Evolutionary conservation across 768 basidiomycete species (phyloP), one percentile per base, ranked within the genome.

Genomic region (Mrakia blollopis): DNA sequence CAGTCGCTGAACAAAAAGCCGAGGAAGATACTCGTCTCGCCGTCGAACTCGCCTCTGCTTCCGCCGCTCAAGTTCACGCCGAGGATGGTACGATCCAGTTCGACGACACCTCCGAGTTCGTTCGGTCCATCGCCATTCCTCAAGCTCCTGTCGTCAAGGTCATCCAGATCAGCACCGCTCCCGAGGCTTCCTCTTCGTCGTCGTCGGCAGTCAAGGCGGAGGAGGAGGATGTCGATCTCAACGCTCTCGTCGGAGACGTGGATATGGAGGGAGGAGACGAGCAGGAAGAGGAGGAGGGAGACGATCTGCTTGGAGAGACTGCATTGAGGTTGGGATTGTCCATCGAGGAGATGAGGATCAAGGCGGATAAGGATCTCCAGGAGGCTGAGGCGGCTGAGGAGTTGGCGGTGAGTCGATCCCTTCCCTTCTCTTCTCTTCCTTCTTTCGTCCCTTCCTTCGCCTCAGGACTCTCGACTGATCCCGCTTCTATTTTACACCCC

Each of bases 61-160:
- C 72, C 16, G 77, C 77, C 11, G 77, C 73, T 77, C 87, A 88
- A 63, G 83, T 85, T 21, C 88, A 87, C 80, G 87, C 85, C 50
- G 85, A 87, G n/a, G 86, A 87, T 35, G 85, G 81, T 32, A 86
- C 98, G 44, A 92, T 91, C 41, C 62, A 65, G 0, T 94, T 99
- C 79, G 95, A 98, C 81, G 95, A 98, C 80, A 98, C 96, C 0
- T 93, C 94, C 0, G 96, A 98, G 83, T 99, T 99, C 79, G 92
- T 98, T 57, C 89, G 94, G 25, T 90, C 85, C 75, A 83, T 85
- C 37, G 39, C 60, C 32, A 44, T 68, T 39, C 65, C 75, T 28
- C 28, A 76, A 57, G 75, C 60, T 68, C 76, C 76, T 11, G 63
- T 73, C 50, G 67, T 77, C 37, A 61, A 67, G 35, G 72, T 77